Evolutionary conservation across 768 basidiomycete species (phyloP), one percentile per base, ranked within the genome.

Genomic region (Grammothele lineata): DNA sequence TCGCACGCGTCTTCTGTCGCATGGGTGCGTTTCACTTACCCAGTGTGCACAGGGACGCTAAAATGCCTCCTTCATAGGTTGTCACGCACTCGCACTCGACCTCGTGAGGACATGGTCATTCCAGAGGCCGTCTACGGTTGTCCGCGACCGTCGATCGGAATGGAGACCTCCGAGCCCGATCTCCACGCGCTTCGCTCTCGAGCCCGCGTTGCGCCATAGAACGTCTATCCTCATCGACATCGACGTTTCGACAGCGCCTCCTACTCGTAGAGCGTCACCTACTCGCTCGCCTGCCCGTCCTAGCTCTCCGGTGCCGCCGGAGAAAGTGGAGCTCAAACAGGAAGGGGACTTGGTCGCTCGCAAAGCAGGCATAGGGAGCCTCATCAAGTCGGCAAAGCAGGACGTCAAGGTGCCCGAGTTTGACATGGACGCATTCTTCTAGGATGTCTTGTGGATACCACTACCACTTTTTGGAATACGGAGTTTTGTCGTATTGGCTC

Each of bases 51-150:
- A n/a, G n/a, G n/a, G n/a, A n/a, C n/a, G n/a, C n/a, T n/a, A 48
- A 14, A 35, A 36, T 22, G 5, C 45, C 39, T 19, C 25, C 12
- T 44, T 40, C 44, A 10, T 63, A 96, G 94, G 95, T 17, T 97
- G 94, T 58, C 95, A 96, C 62, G 78, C 78, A 5, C 70, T 99
- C n/a, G 94, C 91, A 5, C 75, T 99, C 30, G 84, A 92, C 62
- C 81, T 99, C 15, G 84, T 95, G 32, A 77, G 80, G 22, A 86
- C 87, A 0, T 97, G 94, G 94, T 86, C 89, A 1, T 97, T 96
- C 62, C 87, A 87, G 43, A 76, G 85, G 37, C 91, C 92, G 27
- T 78, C 83, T 19, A 71, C 72, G 37, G 54, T 57, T 12, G 50
- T 57, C 18, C 64, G 45, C 15, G 62, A 63, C 30, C 40, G 54